Evolutionary conservation across 2,329 filamentous ascomycete species (phyloP), one percentile per base, ranked within the genome.

Genomic region (Colletotrichum tanaceti): DNA sequence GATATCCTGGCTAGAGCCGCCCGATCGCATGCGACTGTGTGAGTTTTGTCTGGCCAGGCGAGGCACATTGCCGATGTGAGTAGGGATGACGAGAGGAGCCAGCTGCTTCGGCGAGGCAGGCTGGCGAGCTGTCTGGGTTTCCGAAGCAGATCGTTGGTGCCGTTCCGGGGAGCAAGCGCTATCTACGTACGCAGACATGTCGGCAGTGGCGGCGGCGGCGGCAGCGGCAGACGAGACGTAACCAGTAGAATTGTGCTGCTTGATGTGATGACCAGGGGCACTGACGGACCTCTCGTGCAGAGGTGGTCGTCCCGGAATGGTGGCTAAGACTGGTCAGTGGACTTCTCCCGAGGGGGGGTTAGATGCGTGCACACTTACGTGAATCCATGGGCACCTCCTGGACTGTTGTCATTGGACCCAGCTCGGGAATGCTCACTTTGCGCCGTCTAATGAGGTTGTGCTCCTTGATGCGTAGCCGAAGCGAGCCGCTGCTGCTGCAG

Each of bases 321-420:
- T 91, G 71, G 90, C 89, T 91, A 71, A 3, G 52, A 46, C n/a
- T 4, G 35, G 38, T 70, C 58, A 75, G 39, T 35, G 35, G 43
- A 22, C n/a, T 50, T 10, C 2, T 50, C 5, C 10, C 6, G 41
- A 44, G 20, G 24, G 46, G 32, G 9, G 28, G 7, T 32, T 32
- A 9, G 9, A 52, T 18, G 46, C 53, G 32, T 43, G 11, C 22
- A 35, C 59, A 82, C 89, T 81, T 82, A 92, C 90, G 90, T 73
- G 90, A 91, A 78, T 92, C 90, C 88, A 91, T 91, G 59, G 87
- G 77, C 57, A 85, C 79, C 74, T 91, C 89, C 71, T 91, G 88
- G 16, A 91, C 89, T 1, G 89, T 91, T 5, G 89, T 90, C 89
- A 91, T 90, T 41, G 87, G 88, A 2, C 87, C 89, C 57, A 90